Conservation (phyloP, 2,329 filamentous ascomycete genomes). For the Neonectria coccinea region DNA sequence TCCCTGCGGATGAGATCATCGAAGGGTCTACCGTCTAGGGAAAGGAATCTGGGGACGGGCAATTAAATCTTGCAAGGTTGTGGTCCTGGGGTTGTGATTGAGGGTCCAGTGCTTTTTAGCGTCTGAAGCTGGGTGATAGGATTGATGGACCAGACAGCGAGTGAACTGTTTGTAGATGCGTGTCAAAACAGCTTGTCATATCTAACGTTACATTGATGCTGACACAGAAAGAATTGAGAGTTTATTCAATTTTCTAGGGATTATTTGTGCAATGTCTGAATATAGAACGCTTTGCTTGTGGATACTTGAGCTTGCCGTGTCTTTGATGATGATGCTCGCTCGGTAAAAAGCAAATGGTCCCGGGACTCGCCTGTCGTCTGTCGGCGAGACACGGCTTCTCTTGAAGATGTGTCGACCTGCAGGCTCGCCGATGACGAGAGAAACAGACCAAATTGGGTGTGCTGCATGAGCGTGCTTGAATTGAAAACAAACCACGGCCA, state of each 20-base stretch:
- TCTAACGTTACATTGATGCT: no score
- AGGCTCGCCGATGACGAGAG: neutral
- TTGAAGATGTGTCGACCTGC: neutral
- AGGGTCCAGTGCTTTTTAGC: constrained; percentile 19
- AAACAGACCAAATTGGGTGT: constrained; percentile 5
- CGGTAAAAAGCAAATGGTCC: constrained; percentile 9
- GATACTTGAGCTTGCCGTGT: neutral
- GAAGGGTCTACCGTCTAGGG: constrained; percentile 1
- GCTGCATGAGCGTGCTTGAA: constrained; percentile 10
- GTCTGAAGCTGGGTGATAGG: constrained; percentile 1
- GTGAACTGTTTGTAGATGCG: no score
- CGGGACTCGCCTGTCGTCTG: neutral
- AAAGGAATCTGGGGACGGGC: constrained; percentile 20
- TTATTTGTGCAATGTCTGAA: neutral
- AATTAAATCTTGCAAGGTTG: constrained; percentile 19
- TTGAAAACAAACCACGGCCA: neutral
- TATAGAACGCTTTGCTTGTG: neutral
- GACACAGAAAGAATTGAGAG: neutral
- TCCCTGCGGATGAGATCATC: constrained; percentile 32
- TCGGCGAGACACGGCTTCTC: constrained; percentile 12
- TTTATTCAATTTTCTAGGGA: neutral
- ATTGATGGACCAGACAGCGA: neutral
- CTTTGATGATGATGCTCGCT: constrained; percentile 5
- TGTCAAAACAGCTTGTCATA: no score
- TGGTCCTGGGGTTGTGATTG: neutral